phyloP scores from a whole-genome alignment of 2,329 filamentous ascomycete species.

The Neodidymelliopsis sp. region DNA sequence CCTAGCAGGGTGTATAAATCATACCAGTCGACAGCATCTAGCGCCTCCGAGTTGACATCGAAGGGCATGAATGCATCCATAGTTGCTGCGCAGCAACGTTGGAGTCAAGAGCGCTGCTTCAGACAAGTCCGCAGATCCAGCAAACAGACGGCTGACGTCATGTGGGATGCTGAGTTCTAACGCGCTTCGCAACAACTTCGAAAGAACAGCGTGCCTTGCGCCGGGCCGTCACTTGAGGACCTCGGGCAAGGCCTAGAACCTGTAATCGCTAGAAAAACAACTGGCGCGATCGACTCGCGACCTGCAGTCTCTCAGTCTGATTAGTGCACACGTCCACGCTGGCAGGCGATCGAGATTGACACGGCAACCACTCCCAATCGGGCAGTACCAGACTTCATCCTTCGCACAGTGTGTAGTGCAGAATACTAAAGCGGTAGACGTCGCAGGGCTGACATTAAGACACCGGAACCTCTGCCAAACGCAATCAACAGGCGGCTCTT shows the following conservation, averaged over 20 bases:
- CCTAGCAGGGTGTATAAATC: background rate
- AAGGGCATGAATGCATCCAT: constrained; percentile 17
- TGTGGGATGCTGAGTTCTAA: constrained; percentile 8
- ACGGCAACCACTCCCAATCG: constrained; percentile 4
- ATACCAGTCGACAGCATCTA: constrained; percentile 16
- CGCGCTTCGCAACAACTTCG: constrained; percentile 1
- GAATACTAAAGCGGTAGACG: background rate
- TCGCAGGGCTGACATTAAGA: constrained; percentile 7
- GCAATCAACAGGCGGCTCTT: constrained; percentile 6
- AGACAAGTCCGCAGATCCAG: background rate
- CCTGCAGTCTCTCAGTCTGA: constrained; percentile 6
- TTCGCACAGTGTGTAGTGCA: background rate
- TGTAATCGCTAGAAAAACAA: constrained; percentile 9
- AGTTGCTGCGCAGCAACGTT: constrained; percentile 6
- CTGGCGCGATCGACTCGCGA: constrained; percentile 14
- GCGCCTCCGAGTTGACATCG: constrained; percentile 16
- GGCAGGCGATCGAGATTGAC: constrained; percentile 16
- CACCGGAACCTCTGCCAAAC: constrained; percentile 1
- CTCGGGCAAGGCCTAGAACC: constrained; percentile 10
- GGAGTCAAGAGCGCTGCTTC: background rate
- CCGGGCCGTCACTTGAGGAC: background rate
- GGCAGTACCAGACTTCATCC: constrained; percentile 2
- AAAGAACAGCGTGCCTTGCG: constrained; percentile 11
- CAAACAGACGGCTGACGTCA: constrained; percentile 11
- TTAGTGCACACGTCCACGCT: constrained; percentile 15